phyloP scores from a whole-genome alignment of 192 early-diverging fungal genomes.

The Coemansia sp. region DNA sequence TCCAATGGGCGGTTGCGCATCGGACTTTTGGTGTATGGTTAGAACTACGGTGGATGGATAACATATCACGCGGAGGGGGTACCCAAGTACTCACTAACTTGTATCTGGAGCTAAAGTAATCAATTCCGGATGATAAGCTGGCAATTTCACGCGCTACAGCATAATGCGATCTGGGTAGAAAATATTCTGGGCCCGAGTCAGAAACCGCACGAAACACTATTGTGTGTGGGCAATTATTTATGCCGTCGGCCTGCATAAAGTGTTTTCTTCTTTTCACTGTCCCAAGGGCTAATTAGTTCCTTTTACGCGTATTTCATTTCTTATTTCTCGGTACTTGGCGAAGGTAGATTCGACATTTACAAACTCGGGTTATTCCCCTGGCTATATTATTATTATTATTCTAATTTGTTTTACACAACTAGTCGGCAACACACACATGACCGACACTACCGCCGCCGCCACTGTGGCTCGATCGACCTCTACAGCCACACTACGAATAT shows the following conservation, averaged over 20 bases:
- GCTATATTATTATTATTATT: background rate
- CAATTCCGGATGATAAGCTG: background rate
- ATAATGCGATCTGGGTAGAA: too few relatives aligned
- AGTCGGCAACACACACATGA: background rate
- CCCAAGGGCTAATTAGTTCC: background rate
- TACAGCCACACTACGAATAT: background rate
- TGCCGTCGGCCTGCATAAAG: background rate
- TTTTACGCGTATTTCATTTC: background rate
- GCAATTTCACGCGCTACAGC: too few relatives aligned
- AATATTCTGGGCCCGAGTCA: background rate
- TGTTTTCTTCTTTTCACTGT: background rate
- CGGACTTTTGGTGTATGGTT: background rate
- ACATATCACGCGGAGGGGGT: background rate
- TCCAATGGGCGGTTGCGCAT: background rate
- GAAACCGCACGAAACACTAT: background rate
- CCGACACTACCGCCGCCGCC: slow-evolving; percentile 3
- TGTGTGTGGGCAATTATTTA: background rate
- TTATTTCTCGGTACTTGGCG: background rate
- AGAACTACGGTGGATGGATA: background rate
- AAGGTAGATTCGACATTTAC: background rate
- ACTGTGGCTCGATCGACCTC: slow-evolving; percentile 5
- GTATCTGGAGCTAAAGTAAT: background rate
- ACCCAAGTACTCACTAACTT: background rate
- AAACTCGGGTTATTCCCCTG: background rate
- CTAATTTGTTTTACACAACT: background rate